phyloP scores from a whole-genome alignment of 768 basidiomycete genomes.

The Gymnopilus junonius region DNA sequence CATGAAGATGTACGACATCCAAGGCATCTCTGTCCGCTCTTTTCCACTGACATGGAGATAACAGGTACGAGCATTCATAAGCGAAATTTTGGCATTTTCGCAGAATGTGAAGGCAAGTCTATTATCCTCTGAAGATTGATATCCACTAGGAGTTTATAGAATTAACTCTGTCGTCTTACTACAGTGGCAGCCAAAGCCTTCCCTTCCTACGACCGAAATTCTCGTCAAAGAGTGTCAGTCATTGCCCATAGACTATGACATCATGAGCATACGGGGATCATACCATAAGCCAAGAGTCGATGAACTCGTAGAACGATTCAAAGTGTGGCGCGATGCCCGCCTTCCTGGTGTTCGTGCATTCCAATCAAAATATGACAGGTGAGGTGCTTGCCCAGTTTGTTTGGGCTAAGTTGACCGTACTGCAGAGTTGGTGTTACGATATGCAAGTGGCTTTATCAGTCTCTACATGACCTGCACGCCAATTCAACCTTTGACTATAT shows the following conservation, averaged over 20 bases:
- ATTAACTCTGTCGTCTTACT: not conserved
- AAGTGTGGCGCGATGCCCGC: conserved; percentile 71
- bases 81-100: conserved; percentile 73
- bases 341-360: conserved; percentile 78
- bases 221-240: conserved; percentile 72
- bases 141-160: not conserved
- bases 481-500: conserved; percentile 81
- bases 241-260: conserved; percentile 60
- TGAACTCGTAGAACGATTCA: conserved; percentile 66
- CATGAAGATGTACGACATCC: conserved; percentile 69
- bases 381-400: conserved; percentile 15
- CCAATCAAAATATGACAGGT: conserved; percentile 87
- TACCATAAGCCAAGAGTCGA: conserved; percentile 64
- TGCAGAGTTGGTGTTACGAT: conserved; percentile 64
- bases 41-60: conserved; percentile 3
- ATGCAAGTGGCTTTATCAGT: conserved; percentile 79
- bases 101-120: conserved; percentile 68
- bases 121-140: not conserved
- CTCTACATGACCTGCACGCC: conserved; percentile 78
- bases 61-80: conserved; percentile 76
- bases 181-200: conserved; percentile 70
- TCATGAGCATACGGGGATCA: conserved; percentile 72
- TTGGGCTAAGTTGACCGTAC: conserved; percentile 6
- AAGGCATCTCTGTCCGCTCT: not conserved
- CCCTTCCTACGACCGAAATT: conserved; percentile 59